Percentiles rank a stretch among this genome's conserved stretches.
phyloP scores from a whole-genome alignment of 805 yeast genomes.

The Schwanniomyces yamadae region DNA sequence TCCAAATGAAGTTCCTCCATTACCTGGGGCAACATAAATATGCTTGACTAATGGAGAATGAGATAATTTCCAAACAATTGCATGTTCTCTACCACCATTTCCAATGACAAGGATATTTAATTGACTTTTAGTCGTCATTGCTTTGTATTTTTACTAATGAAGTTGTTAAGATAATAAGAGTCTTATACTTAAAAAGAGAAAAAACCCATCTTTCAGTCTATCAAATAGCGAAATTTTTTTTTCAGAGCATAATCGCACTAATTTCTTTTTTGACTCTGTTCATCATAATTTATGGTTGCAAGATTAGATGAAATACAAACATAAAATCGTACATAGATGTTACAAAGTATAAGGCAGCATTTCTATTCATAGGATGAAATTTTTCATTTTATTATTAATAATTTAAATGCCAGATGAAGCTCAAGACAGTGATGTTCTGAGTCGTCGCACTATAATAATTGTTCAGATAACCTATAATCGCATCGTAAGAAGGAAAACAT shows the following conservation, averaged over 20 bases:
- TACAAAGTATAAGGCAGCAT: no score
- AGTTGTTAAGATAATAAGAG: conserved; percentile 1
- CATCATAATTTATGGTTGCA: conserved; percentile 1
- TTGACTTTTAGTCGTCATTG: conserved; percentile 9
- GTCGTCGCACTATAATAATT: no score
- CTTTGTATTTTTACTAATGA: conserved; percentile 1
- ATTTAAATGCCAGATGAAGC: no score
- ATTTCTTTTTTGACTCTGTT: conserved; percentile 3
- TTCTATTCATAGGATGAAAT: no score
- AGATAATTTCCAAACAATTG: conserved; percentile 85
- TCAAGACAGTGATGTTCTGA: no score
- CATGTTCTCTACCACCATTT: conserved; percentile 99
- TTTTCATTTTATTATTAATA: no score
- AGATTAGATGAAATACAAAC: no score
- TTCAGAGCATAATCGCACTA: conserved; percentile 2
- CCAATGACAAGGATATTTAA: conserved; percentile 82
- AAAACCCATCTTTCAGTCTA: not conserved
- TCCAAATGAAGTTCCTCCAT: conserved; percentile 79
- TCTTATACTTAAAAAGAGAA: not conserved
- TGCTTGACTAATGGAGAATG: conserved; percentile 71
- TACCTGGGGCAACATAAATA: conserved; percentile 94
- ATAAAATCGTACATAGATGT: no score
- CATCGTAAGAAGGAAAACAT: no score
- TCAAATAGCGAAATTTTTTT: not conserved
- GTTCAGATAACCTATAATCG: no score